Evolutionary conservation across 2,329 filamentous ascomycete species (phyloP), one percentile per base, ranked within the genome.

Genomic region (Curvularia hawaiiensis): DNA sequence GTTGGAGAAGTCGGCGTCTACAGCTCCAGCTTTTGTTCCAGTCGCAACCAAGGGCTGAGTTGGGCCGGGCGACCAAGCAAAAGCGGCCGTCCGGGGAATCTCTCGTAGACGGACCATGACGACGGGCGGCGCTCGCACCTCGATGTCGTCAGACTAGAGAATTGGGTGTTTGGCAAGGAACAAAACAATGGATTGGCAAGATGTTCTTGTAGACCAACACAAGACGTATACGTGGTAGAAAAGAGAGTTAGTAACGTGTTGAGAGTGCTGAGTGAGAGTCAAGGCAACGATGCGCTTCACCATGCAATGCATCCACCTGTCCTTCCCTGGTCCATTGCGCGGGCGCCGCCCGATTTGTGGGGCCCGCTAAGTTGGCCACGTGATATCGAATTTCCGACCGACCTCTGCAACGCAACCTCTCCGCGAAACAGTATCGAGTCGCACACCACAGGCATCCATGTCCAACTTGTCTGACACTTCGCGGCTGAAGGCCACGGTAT

Each of bases 1-100:
- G 77, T 95, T 95, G 28, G 95, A 98, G 79, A 99, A 99, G 78
- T 98, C 93, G 69, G 91, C 93, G 79, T 96, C 92, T 41, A 99
- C 92, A 69, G 95, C 95, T 63, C 95, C 95, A 60, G 95, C 93
- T 68, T 93, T 89, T 46, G 95, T 99, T 70, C 95, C 95, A 28
- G 95, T 99, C 59, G 92, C 94, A 64, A 99, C 83, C 67, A 96
- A 83, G 69, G 94, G 92, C 67, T 88, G 87, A 39, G 86, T 85
- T 50, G 91, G 81, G 68, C 88, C 90, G 26, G 93, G 90, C 67
- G 92, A 97, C 94, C 95, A 99, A 74, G 95, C 92, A 78, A 99
- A 99, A 72, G 94, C 90, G 78, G 94, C 95, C 72, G 95, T 99
- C 80, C 95, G 88, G 77, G 92, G 91, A 75, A 99, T 96, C 83